Evolutionary conservation across 2,329 filamentous ascomycete species (phyloP).

Genomic region (Thielaviopsis cerberus): DNA sequence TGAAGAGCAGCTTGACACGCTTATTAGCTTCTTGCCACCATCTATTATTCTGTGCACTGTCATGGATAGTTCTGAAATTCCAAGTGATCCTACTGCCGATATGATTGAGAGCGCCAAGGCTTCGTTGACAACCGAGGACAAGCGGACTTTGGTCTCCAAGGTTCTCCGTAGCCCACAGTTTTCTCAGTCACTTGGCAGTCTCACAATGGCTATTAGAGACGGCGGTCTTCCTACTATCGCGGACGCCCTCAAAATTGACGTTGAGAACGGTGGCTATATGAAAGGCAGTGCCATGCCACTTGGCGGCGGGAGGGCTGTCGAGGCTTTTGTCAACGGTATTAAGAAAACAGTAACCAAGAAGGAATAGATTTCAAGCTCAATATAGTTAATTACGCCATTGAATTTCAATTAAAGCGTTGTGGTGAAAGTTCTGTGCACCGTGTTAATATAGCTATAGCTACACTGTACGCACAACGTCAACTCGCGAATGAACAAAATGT

Average conservation of each 20-base stretch:
- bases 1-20: slow-evolving; percentile 49
- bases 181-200: slow-evolving; percentile 62
- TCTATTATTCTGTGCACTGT: slow-evolving; percentile 60
- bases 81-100: slow-evolving; percentile 41
- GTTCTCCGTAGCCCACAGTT: slow-evolving; percentile 84
- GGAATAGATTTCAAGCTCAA: background rate
- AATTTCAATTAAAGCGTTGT: too few species aligned
- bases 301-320: slow-evolving; percentile 72
- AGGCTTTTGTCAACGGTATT: slow-evolving; percentile 79
- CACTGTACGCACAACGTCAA: background rate
- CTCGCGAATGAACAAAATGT: background rate
- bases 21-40: slow-evolving; percentile 63
- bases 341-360: slow-evolving; percentile 45
- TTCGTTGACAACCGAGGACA: slow-evolving; percentile 54
- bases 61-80: slow-evolving; percentile 28
- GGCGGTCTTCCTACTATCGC: slow-evolving; percentile 80
- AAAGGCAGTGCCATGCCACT: slow-evolving; percentile 62
- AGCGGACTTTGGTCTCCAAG: slow-evolving; percentile 60
- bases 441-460: too few species aligned
- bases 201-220: slow-evolving; percentile 76
- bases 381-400: background rate
- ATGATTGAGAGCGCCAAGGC: slow-evolving; percentile 55
- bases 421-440: too few species aligned
- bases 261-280: slow-evolving; percentile 72
- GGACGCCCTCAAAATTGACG: slow-evolving; percentile 62